Base-by-base conservation (phyloP, 192 early-diverging fungal species). In the Chytriomyces sp. region DNA sequence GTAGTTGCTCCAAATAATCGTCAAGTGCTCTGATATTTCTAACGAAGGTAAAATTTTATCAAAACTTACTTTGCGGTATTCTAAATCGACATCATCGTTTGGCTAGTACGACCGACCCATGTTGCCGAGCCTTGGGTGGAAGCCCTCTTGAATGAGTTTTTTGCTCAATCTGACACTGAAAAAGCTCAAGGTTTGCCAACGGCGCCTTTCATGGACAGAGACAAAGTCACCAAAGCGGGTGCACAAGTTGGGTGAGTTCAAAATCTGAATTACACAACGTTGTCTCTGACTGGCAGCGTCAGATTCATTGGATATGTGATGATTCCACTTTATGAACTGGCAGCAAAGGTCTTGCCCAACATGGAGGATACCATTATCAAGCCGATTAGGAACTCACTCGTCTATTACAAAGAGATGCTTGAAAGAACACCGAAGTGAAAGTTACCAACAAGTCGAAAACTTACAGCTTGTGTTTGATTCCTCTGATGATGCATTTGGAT, bases 241-340 rank as follows among this genome's bases (percentile, higher is more conserved):
- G 83, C 85, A 30, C 85, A 83, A 73, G 77, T 69, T 36, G 55
- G 55, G 74, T 72, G 39, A 65, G 38, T 72, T 31, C 54, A 34
- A 66, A 76, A 26, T 31, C 25, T 6, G 22, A 5, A 40, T 74
- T 65, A 26, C 30, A 34, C 30, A 3, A 54, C 53, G n/a, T 65
- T 10, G 8, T 73, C 10, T 36, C 0, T n/a, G 44, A 49, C 14
- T n/a, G 22, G 44, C 3, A 22, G 22, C 0, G 26, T 77, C 22
- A 76, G 79, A 2, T 86, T 86, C 60, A 86, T 86, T 73, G 75
- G 76, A 5, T 86, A 82, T 72, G 85, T 86, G 7, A 77, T 86
- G 80, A 81, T 86, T 65, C 85, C 85, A 37, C 73, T 86, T 1
- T 86, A 84, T 67, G 85, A 86, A 64, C 76, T 78, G 2, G 70